A percentile compares a stretch with the other conserved stretches of the same genome.
Evolutionary conservation across 2,329 filamentous ascomycete species (phyloP).

Genomic region (Thielaviopsis cerberus): DNA sequence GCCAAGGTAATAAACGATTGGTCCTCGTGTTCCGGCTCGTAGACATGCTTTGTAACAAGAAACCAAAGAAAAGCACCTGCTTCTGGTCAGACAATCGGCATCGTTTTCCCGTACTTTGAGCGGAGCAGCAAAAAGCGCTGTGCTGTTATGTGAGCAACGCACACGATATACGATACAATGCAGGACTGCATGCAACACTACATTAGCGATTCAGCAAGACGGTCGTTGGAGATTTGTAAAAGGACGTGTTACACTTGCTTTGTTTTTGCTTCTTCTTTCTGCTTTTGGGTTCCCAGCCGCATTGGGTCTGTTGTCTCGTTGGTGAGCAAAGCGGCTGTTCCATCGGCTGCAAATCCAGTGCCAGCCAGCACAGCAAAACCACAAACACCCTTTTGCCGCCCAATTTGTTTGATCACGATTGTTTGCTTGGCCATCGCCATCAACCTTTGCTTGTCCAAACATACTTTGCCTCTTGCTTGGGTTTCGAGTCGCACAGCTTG

Average conservation of each 20-base stretch:
- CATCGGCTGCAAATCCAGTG: background rate
- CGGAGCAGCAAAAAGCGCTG: background rate
- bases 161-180: background rate
- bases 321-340: background rate
- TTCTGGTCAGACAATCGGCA: background rate
- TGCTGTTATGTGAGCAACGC: background rate
- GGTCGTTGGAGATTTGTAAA: background rate
- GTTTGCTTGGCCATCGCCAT: background rate
- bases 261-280: background rate
- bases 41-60: background rate
- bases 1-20: too few relatives aligned
- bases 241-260: background rate
- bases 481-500: background rate
- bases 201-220: background rate
- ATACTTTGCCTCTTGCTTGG: background rate
- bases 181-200: background rate
- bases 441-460: background rate
- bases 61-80: background rate
- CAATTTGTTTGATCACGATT: background rate
- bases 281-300: background rate
- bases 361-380: background rate
- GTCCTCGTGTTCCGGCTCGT: background rate
- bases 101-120: background rate
- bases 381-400: background rate
- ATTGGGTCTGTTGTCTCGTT: background rate